Conservation (phyloP, 2,329 filamentous ascomycete genomes). For the Coniochaeta hoffmannii region DNA sequence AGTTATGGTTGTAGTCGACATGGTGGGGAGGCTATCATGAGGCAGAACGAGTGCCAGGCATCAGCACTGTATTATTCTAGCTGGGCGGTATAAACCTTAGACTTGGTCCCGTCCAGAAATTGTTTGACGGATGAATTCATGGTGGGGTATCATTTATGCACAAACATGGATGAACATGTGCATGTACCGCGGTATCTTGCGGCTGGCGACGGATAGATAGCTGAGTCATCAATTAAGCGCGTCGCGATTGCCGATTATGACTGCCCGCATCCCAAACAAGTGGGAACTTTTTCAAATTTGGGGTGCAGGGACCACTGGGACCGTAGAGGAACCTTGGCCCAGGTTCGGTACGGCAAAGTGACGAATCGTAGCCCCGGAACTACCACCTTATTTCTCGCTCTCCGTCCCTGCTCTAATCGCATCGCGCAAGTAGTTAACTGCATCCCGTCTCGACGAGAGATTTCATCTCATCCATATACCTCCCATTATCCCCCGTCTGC, state of each 20-base stretch:
- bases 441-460: background rate
- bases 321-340: background rate
- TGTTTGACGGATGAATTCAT: too few relatives aligned
- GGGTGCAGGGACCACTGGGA: background rate
- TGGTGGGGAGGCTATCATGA: constrained; percentile 8
- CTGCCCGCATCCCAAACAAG: background rate
- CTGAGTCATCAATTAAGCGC: too few relatives aligned
- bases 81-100: too few relatives aligned
- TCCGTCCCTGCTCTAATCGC: background rate
- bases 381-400: background rate
- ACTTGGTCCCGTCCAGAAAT: too few relatives aligned
- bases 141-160: too few relatives aligned
- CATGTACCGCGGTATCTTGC: too few relatives aligned
- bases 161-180: too few relatives aligned
- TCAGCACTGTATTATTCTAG: too few relatives aligned
- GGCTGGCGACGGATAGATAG: too few relatives aligned
- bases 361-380: background rate
- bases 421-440: background rate
- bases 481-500: constrained; percentile 3
- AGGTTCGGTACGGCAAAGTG: background rate
- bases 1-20: constrained; percentile 36
- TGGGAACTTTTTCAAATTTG: background rate
- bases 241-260: too few relatives aligned
- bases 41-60: background rate
- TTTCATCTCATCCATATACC: constrained; percentile 4